Evolutionary conservation across 768 basidiomycete species (phyloP).

Genomic region (Rhizopogon vulgaris): DNA sequence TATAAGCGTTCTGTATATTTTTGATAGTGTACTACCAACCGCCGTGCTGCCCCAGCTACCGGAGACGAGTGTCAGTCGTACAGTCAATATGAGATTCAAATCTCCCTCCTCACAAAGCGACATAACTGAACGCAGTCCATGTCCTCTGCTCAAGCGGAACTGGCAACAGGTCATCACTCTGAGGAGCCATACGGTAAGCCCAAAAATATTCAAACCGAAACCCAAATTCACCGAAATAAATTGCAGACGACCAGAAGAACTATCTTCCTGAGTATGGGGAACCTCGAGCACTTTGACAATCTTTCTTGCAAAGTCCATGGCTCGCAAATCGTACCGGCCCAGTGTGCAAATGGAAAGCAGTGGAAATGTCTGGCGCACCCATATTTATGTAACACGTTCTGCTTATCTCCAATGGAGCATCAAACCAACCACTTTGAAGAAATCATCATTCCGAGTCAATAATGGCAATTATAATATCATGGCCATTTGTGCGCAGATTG

Average conservation of each 20-base stretch:
- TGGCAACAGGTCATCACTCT: constrained; percentile 63
- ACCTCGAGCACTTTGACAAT: constrained; percentile 36
- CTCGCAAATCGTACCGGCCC: not conserved
- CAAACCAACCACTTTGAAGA: not conserved
- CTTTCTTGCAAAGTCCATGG: constrained; percentile 9
- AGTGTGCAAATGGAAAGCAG: too few species aligned
- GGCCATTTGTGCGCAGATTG: not conserved
- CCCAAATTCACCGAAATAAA: constrained; percentile 40
- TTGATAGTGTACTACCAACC: constrained; percentile 17
- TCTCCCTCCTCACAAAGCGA: constrained; percentile 42
- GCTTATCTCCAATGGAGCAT: not conserved
- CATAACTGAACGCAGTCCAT: constrained; percentile 55
- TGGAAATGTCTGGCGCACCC: too few species aligned
- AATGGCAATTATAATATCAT: not conserved
- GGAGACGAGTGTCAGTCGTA: not conserved
- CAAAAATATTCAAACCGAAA: not conserved
- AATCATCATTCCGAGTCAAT: not conserved
- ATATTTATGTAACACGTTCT: not conserved
- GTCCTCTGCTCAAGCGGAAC: constrained; percentile 51
- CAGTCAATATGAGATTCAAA: not conserved
- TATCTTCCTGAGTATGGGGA: constrained; percentile 40
- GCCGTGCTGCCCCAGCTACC: constrained; percentile 59
- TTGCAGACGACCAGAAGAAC: constrained; percentile 34
- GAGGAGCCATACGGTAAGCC: constrained; percentile 4
- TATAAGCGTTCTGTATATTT: not conserved